Conservation (phyloP, 2,329 filamentous ascomycete species). For the Arachnopeziza araneosa region DNA sequence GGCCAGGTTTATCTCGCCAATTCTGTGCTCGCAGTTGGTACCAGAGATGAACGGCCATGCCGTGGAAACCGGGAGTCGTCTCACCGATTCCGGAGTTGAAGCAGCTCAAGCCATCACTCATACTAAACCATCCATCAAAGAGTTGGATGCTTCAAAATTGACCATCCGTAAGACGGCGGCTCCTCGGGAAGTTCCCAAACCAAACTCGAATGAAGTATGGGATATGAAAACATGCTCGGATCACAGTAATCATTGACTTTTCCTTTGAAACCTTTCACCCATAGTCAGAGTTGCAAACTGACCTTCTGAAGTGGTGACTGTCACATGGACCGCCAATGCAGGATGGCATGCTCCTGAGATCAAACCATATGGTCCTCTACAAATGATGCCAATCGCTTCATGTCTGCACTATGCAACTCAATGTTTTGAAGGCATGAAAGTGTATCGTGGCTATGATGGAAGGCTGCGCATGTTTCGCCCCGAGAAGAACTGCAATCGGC, state of each 20-base stretch:
- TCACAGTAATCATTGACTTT: slow-evolving; percentile 47
- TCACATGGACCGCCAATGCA: slow-evolving; percentile 54
- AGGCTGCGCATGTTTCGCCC: slow-evolving; percentile 60
- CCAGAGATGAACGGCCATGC: slow-evolving; percentile 14
- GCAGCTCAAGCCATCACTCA: slow-evolving; percentile 7
- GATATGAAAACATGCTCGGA: slow-evolving; percentile 53
- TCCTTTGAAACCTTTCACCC: background rate
- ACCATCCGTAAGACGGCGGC: slow-evolving; percentile 44
- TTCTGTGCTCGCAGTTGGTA: background rate
- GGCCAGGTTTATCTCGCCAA: background rate
- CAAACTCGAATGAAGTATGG: slow-evolving; percentile 18
- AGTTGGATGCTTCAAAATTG: slow-evolving; percentile 56
- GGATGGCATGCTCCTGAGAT: slow-evolving; percentile 74
- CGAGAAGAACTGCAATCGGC: slow-evolving; percentile 42
- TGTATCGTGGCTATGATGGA: slow-evolving; percentile 67
- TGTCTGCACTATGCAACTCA: slow-evolving; percentile 64
- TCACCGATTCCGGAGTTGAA: slow-evolving; percentile 15
- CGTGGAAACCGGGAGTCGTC: slow-evolving; percentile 17
- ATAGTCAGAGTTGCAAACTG: background rate
- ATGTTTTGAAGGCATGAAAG: slow-evolving; percentile 49
- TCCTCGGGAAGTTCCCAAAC: slow-evolving; percentile 43
- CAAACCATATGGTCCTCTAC: slow-evolving; percentile 70
- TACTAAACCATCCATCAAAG: slow-evolving; percentile 10
- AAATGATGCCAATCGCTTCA: slow-evolving; percentile 73
- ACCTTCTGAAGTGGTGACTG: slow-evolving; percentile 53